Base-by-base conservation (phyloP, 2,329 filamentous ascomycete species). In the Phaeosphaeriaceae sp. region DNA sequence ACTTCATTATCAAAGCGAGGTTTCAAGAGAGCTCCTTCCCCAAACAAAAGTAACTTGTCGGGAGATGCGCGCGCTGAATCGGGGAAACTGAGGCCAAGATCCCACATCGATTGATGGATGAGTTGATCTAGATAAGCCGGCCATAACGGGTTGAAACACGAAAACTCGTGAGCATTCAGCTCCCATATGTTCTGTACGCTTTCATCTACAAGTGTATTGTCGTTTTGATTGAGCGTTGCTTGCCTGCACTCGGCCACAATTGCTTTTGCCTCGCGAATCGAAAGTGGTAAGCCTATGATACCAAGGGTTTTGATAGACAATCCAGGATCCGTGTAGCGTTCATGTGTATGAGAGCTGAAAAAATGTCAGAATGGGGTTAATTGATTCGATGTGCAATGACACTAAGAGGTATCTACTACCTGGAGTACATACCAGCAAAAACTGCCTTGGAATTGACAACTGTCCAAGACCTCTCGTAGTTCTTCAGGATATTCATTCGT, bases 1-100 rank as follows among this genome's bases (percentile, higher is more conserved):
- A 80, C 81, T 50, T 81, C 76, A 0, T 73, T 77, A 60, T 81
- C 77, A 23, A 73, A 73, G 50, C 80, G 76, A 0, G 75, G 50
- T 54, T 79, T 79, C 62, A 79, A 80, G 66, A 79, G 77, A 3
- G 77, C 77, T 0, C 78, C 80, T 43, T 78, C 71, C 42, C 79
- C 78, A 58, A 82, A 82, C 62, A 83, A 48, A 64, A 83, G 45
- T 18, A 58, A 37, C 28, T 61, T 58, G 51, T 63, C 60, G n/a
- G 35, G 39, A 21, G 61, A 41, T 3, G 52, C 60, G 2, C 57
- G 54, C 2, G 40, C n/a, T 15, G 18, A 5, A 2, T 45, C 47
- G n/a, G n/a, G n/a, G n/a, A n/a, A n/a, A 21, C 54, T 35, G 16
- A 60, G 53, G 11, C 60, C 60, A 9, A 63, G 41, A 18, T 50